Base-by-base conservation (phyloP, 257 asterid genomes). In the Fraxinus pennsylvanica region DNA sequence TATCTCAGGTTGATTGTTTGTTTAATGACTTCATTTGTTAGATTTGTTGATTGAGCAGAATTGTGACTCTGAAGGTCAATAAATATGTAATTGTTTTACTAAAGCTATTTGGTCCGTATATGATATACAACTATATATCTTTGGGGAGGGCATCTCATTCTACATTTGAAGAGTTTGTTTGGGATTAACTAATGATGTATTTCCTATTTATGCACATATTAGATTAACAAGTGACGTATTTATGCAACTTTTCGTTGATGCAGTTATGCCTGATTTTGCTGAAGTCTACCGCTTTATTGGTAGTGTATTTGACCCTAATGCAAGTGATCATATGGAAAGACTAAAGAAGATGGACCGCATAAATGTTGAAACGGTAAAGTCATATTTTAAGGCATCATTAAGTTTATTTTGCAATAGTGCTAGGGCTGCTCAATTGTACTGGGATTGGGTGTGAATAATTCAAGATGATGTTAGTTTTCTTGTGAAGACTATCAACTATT, bases 181-280 rank as follows among this genome's bases (percentile, higher is more conserved):
- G 69, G 33, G 33, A 27, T 2, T 63, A 63, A 25, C 4, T 17
- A 39, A 9, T 47, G 39, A 5, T 72, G 76, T 27, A 45, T 43
- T 9, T 72, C 65, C 63, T 43, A 12, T 72, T 72, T 2, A 72
- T 43, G 22, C 14, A 22, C 35, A 32, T 72, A 22, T 10, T 71
- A 41, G 30, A 41, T 39, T 39, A 50, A n/a, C 22, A 2, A n/a
- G 68, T 7, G 12, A 61, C 22, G 68, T 61, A 61, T 21, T 22
- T n/a, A 59, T 39, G 59, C 61, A 12, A 32, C 70, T 52, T 29
- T 35, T 38, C 66, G 7, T 66, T 71, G 30, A n/a, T 81, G 88
- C 91, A 93, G 97, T 78, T 25, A 81, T 80, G 81, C 97, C 97
- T 10, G 97, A 94, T 83, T 94, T 94, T 80, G 83, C 95, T 80